A percentile compares a stretch with the other conserved stretches of the same genome.
phyloP scores from a whole-genome alignment of 2,329 filamentous ascomycete species.

The Talaromyces marneffei region DNA sequence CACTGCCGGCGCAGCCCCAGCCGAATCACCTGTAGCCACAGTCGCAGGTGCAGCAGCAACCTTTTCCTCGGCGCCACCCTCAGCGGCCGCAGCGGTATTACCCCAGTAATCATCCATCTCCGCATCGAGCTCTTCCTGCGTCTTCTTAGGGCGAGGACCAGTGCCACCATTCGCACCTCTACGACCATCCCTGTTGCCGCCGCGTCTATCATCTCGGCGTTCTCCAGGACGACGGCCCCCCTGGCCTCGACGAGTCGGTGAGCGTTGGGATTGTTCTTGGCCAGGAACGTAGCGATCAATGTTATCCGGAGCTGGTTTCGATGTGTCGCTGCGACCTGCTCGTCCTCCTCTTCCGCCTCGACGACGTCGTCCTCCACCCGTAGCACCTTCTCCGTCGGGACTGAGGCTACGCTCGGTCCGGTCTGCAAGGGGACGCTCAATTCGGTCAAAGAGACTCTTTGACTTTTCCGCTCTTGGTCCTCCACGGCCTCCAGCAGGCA shows the following conservation, averaged over 20 bases:
- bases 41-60: constrained; percentile 17
- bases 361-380: constrained; percentile 29
- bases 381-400: constrained; percentile 31
- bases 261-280: constrained; percentile 34
- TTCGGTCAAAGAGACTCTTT: constrained; percentile 62
- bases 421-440: constrained; percentile 41
- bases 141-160: constrained; percentile 63
- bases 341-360: constrained; percentile 18
- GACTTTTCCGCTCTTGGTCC: constrained; percentile 45
- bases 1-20: not conserved
- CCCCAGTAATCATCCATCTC: constrained; percentile 95
- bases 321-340: constrained; percentile 45
- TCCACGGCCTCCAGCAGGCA: constrained; percentile 44
- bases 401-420: constrained; percentile 40
- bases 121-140: constrained; percentile 85
- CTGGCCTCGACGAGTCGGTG: constrained; percentile 38
- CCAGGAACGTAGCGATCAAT: constrained; percentile 78
- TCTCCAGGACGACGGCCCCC: constrained; percentile 37
- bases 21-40: not conserved
- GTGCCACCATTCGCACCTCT: constrained; percentile 39
- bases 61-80: constrained; percentile 33
- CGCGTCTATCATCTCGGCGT: constrained; percentile 26
- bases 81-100: constrained; percentile 36
- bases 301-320: constrained; percentile 55
- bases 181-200: constrained; percentile 25